Base-by-base conservation (phyloP, 1,284 basidiomycete genomes). In the Neolentinus lepideus region DNA sequence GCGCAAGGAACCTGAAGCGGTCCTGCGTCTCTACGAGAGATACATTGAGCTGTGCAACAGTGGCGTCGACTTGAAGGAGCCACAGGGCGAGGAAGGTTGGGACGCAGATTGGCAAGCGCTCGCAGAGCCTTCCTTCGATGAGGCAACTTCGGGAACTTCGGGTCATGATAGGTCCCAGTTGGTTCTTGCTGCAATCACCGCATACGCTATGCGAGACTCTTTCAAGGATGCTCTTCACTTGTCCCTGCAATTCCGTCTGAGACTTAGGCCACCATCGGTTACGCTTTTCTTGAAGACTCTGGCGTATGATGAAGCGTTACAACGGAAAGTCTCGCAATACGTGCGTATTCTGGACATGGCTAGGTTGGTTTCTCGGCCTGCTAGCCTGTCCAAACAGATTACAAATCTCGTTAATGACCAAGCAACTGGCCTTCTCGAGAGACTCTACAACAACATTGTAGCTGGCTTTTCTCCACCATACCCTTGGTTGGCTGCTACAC, bases 171-270 rank as follows among this genome's bases (percentile, higher is more conserved):
- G 47, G 25, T 4, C 24, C 12, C 47, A 25, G 27, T 29, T 50
- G n/a, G 68, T 86, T 33, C 70, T 85, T 31, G 72, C 74, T 6
- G 79, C 73, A 1, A 68, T 81, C 16, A 71, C 79, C n/a, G 88
- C 88, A 11, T 71, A 83, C 66, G 80, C 83, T 2, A 75, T 81
- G 64, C 68, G 70, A 33, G 69, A 79, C 62, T 72, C 75, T 25
- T 87, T 89, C 60, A 61, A 67, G 10, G 73, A 67, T 36, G 84
- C 86, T 2, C 61, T 88, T 53, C 66, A 69, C 45, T 64, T 66
- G 3, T 79, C 69, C 56, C 59, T 80, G 8, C 59, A 69, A 22
- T 73, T 71, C 1, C 65, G 64, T n/a, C 64, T 70, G 36, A 73
- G 71, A 1, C 63, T 81, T 43, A 63, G 70, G 22, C 58, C 6